Percentiles rank a stretch among this genome's conserved stretches.
These are phyloP conservation scores for Jimgerdemannia flammicorona DNA, from an alignment of 192 early-diverging fungal species.

Conservation along the genomic window DNA sequence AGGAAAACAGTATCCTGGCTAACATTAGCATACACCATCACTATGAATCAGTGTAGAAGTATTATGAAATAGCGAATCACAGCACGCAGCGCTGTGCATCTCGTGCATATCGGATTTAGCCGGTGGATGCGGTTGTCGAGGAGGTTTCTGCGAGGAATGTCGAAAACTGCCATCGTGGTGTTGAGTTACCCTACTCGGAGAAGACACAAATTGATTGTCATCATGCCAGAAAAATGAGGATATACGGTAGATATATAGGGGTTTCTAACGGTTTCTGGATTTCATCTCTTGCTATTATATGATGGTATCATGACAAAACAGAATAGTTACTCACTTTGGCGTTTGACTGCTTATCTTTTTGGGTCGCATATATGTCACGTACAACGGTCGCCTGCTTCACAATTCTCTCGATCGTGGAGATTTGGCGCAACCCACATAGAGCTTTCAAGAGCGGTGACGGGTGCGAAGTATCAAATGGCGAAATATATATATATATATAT, in stretches of 20 bases:
- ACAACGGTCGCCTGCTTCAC: conserved; percentile 58
- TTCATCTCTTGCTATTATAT: background rate
- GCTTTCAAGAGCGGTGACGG: conserved; percentile 17
- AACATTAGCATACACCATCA: too few species aligned
- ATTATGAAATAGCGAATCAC: too few species aligned
- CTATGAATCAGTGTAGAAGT: too few species aligned
- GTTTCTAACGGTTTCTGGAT: background rate
- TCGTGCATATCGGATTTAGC: background rate
- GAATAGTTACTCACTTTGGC: background rate
- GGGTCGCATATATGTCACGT: conserved; percentile 6
- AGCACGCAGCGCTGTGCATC: too few species aligned
- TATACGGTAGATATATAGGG: too few species aligned
- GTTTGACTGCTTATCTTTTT: background rate
- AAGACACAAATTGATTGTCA: background rate
- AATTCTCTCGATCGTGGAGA: conserved; percentile 46
- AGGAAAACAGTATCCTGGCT: too few species aligned
- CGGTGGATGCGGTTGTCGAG: background rate
- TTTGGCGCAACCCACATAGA: conserved; percentile 34
- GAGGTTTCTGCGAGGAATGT: background rate
- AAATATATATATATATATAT: background rate
- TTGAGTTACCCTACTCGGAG: background rate
- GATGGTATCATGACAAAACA: background rate
- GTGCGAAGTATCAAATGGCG: background rate
- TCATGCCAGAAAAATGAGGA: too few species aligned
- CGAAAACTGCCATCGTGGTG: background rate